Conservation (phyloP, 805 yeast genomes). For the Wickerhamia fluorescens region DNA sequence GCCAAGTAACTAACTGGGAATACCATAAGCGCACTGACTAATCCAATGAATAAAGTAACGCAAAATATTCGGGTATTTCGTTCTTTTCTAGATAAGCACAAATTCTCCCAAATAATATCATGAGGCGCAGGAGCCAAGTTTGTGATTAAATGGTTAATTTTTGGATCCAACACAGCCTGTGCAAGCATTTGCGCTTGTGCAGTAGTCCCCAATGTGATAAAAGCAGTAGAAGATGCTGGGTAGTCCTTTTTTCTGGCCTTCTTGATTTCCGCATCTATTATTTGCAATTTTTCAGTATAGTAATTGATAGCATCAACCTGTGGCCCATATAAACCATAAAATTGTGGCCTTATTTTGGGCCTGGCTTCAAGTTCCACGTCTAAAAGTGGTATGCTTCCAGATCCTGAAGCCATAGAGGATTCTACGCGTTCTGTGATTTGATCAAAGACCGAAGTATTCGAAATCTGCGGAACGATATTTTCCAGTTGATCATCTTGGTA, state of each 20-base stretch:
- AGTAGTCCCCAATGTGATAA: constrained; percentile 89
- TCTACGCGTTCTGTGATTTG: constrained; percentile 20
- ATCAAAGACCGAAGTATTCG: constrained; percentile 14
- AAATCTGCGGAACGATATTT: constrained; percentile 1
- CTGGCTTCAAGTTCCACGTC: constrained; percentile 32
- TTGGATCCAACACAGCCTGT: constrained; percentile 88
- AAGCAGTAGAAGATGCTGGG: constrained; percentile 84
- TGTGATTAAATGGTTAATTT: constrained; percentile 76
- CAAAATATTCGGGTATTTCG: constrained; percentile 56
- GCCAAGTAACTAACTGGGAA: constrained; percentile 84
- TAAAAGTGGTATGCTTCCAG: constrained; percentile 15
- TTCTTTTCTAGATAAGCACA: constrained; percentile 71
- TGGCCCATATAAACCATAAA: constrained; percentile 57
- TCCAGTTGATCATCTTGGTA: constrained; percentile 9
- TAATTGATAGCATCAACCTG: constrained; percentile 76
- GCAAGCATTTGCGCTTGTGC: constrained; percentile 96
- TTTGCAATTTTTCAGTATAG: constrained; percentile 60
- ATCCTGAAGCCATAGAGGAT: constrained; percentile 7
- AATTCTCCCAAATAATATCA: constrained; percentile 89
- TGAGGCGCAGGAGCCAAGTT: constrained; percentile 92
- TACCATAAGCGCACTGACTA: constrained; percentile 65
- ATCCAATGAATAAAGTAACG: constrained; percentile 60
- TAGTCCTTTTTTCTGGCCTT: constrained; percentile 62
- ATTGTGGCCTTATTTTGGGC: constrained; percentile 58
- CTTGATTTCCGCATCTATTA: constrained; percentile 62